Base-by-base conservation (phyloP, 129 eudicot species). In the Solidago caesia region DNA sequence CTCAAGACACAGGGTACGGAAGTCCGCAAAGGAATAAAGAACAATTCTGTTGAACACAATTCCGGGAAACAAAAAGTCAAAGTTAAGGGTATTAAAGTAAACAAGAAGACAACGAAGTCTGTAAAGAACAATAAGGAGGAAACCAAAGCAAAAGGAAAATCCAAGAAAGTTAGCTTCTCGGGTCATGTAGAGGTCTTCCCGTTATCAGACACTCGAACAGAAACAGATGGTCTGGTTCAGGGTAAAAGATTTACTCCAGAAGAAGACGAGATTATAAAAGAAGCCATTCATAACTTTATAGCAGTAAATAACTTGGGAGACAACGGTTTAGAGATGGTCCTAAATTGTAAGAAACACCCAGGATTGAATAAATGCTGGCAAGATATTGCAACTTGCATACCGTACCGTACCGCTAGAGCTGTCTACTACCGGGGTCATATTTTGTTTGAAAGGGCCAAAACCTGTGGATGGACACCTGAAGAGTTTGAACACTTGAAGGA, bases 221-320 rank as follows among this genome's bases (percentile, higher is more conserved):
- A 75, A 11, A 55, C 42, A 25, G 72, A 56, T 5, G 71, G 63
- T 8, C 55, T 85, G 14, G 61, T 92, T 5, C 77, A 64, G 67
- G 97, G 91, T 43, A 84, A 87, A 77, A 77, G 96, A 14, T 91
- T 88, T 71, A 69, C 97, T 8, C 44, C 5, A n/a, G 90, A 84
- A 79, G 97, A 91, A 85, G 92, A 88, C 69, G 86, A 77, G 74
- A 81, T 76, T 2, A 27, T 89, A 42, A 81, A 80, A 77, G 71
- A 79, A 27, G 88, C 96, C 46, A 85, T 91, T 26, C 15, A 10
- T 13, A 60, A 86, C 2, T 91, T 88, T 62, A 82, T 91, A 45
- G 62, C 77, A 55, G 68, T 41, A 2, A 71, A 81, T 78, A 53
- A 48, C 73, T 70, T 91, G 51, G 90, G 96, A 51, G 90, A 91